Evolutionary conservation across 805 yeast species (phyloP).

Genomic region (Kazachstania bromeliacearum): DNA sequence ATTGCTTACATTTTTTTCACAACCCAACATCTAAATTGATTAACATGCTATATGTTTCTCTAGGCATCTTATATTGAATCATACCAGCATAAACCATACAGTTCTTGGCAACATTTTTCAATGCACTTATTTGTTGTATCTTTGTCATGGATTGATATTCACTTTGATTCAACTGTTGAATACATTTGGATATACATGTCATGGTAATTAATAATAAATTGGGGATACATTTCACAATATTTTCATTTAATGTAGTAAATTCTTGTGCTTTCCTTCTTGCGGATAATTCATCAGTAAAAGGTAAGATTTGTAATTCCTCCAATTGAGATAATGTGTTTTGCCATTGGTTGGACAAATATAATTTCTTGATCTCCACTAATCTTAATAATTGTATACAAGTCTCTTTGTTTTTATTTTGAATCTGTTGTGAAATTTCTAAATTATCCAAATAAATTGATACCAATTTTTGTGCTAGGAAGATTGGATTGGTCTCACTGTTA

Average conservation of each 20-base stretch:
- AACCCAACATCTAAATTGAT: conserved; percentile 49
- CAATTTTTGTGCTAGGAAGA: conserved; percentile 30
- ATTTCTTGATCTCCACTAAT: conserved; percentile 57
- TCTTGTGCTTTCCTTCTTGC: conserved; percentile 66
- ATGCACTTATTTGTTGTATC: conserved; percentile 44
- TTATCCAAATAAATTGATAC: conserved; percentile 39
- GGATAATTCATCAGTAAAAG: conserved; percentile 46
- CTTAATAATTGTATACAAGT: conserved; percentile 57
- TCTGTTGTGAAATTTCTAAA: conserved; percentile 47
- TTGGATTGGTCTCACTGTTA: conserved; percentile 36
- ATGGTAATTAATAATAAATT: conserved; percentile 69
- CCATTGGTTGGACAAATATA: conserved; percentile 49
- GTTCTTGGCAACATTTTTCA: conserved; percentile 63
- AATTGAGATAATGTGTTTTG: conserved; percentile 47
- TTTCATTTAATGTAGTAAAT: conserved; percentile 53
- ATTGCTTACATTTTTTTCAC: too few species aligned
- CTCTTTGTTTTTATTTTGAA: conserved; percentile 47
- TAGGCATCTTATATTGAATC: conserved; percentile 87
- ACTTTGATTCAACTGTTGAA: conserved; percentile 33
- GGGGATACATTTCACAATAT: conserved; percentile 71
- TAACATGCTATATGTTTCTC: conserved; percentile 64
- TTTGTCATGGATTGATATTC: conserved; percentile 38
- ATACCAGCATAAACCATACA: conserved; percentile 94
- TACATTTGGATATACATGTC: conserved; percentile 60
- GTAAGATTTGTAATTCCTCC: conserved; percentile 55